Percentiles rank a stretch among this genome's conserved stretches.
These are phyloP conservation scores for Dionaea muscipula DNA, from an alignment of 179 eudicot species.

Conservation along the genomic window DNA sequence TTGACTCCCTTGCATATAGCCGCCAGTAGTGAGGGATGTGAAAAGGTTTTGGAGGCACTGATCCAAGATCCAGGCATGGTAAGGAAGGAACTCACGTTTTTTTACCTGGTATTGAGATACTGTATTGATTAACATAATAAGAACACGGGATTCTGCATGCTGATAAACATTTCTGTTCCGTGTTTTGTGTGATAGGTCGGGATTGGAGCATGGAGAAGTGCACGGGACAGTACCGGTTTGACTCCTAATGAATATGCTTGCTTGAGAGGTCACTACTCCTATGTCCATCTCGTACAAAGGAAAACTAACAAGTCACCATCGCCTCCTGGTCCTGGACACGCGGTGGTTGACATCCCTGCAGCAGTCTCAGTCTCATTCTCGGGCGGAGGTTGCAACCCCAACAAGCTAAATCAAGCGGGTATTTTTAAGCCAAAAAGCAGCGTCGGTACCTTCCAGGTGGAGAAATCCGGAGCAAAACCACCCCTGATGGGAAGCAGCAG, in stretches of 20 bases:
- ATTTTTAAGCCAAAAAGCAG: constrained; percentile 11
- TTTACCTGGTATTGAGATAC: neutral
- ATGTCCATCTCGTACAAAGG: constrained; percentile 40
- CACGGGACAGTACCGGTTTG: constrained; percentile 56
- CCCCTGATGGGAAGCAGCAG: neutral
- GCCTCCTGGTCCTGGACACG: constrained; percentile 26
- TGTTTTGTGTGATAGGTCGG: constrained; percentile 43
- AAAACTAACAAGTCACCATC: constrained; percentile 33
- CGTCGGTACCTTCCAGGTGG: constrained; percentile 28
- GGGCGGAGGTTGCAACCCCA: neutral
- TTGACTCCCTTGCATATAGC: constrained; percentile 86
- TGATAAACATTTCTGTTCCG: constrained; percentile 28
- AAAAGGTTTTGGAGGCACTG: constrained; percentile 58
- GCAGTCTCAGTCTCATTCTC: neutral
- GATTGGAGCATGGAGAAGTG: constrained; percentile 62
- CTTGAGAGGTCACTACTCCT: constrained; percentile 51
- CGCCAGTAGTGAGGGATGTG: constrained; percentile 45
- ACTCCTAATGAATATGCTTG: constrained; percentile 73
- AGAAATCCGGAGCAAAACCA: constrained; percentile 17
- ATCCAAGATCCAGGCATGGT: constrained; percentile 82
- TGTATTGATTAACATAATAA: too few relatives aligned
- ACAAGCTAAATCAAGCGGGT: constrained; percentile 18
- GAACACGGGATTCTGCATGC: too few relatives aligned
- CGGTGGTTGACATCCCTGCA: constrained; percentile 46
- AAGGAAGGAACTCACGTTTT: constrained; percentile 27